Base-by-base conservation (phyloP, 176 grass and related monocot genomes). In the Eragrostis curvula region DNA sequence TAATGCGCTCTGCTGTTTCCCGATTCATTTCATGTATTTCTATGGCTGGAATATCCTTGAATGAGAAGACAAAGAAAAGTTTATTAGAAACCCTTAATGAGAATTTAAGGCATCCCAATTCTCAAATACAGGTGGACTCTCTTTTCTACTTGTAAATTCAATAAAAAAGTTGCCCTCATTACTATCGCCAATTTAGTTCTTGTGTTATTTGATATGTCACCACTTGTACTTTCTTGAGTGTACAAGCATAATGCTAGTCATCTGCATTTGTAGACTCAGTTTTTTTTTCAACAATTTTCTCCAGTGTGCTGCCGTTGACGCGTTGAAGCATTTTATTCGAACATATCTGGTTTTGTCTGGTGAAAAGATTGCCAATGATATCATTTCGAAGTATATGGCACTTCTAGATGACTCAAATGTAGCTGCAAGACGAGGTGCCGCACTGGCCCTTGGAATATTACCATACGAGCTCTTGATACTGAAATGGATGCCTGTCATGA, bases 71-170 rank as follows among this genome's bases (percentile, higher is more conserved):
- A 76, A 93, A 98, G 89, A 93, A 68, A 79, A 86, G 82, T 88
- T 87, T 98, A 53, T 81, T 93, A 62, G 92, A 98, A 85, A 95
- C 96, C 42, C 84, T 98, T 84, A 95, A 98, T 88, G 96, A 98
- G 66, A 98, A 98, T 88, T 64, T 98, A 63, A 93, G 82, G 79
- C 92, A 98, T 75, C 96, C 96, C 70, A 95, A 93, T 93, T 81
- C 88, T 71, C 96, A 95, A 90, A 98, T 98, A 92, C 96, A 98
- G 90, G 96, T 89, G 84, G 57, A 32, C 40, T 24, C 75, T 72
- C 42, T n/a, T 57, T 73, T 72, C 36, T 48, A 3, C 66, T 13
- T 78, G 73, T 72, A 51, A 39, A 70, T 66, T 78, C 27, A 68
- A 51, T 48, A 13, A 80, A 56, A 84, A 77, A 45, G 4, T 3